phyloP scores from a whole-genome alignment of 1,284 basidiomycete species.

The Pseudozyma pruni region DNA sequence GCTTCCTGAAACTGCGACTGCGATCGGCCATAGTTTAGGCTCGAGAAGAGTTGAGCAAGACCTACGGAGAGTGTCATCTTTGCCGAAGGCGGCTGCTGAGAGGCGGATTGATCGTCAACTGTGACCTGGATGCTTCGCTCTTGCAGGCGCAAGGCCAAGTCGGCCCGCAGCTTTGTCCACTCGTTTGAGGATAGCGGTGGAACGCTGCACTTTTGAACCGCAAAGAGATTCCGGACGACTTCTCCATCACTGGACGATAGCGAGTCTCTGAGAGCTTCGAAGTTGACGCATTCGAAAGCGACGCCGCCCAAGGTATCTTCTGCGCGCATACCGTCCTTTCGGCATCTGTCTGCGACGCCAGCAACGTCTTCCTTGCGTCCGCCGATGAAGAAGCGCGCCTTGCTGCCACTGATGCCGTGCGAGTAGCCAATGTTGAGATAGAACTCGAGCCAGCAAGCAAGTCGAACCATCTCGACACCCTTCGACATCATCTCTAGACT shows the following conservation, averaged over 20 bases:
- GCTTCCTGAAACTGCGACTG: conserved; percentile 3
- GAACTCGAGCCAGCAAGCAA: conserved; percentile 32
- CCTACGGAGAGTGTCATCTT: not conserved
- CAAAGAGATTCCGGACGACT: not conserved
- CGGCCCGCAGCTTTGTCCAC: not conserved
- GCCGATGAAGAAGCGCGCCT: conserved; percentile 4
- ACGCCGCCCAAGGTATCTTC: conserved; percentile 3
- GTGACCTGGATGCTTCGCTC: conserved; percentile 11
- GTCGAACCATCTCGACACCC: conserved; percentile 21
- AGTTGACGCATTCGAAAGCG: not conserved
- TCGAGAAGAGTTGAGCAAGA: conserved; percentile 5
- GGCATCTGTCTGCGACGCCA: not conserved
- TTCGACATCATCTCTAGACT: conserved; percentile 17
- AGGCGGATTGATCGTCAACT: not conserved
- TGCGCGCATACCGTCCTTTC: not conserved
- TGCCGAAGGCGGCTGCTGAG: not conserved
- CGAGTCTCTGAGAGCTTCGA: not conserved
- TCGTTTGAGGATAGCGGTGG: conserved; percentile 4
- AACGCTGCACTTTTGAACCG: conserved; percentile 1
- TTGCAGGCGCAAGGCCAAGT: not conserved
- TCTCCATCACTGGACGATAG: not conserved
- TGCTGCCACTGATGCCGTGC: not conserved
- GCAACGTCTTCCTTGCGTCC: conserved; percentile 1
- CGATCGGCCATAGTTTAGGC: conserved; percentile 22
- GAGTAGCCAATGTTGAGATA: conserved; percentile 2